Evolutionary conservation across 768 basidiomycete genomes (phyloP).

Genomic region (Panellus pusillus): DNA sequence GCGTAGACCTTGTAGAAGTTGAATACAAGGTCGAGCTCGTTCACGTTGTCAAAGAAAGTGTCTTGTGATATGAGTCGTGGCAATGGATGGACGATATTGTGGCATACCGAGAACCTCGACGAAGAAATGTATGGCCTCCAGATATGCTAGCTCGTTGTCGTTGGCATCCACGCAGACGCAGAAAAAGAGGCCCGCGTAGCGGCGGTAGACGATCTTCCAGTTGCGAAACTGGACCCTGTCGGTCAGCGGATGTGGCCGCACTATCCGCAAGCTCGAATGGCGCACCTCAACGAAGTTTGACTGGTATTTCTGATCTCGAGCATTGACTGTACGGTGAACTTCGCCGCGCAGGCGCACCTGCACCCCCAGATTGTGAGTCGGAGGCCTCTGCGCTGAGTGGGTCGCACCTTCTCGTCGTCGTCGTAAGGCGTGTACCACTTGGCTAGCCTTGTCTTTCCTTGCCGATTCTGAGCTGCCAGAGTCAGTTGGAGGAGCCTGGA

Average conservation of each 20-base stretch:
- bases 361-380: not conserved
- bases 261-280: constrained; percentile 10
- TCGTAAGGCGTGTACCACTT: constrained; percentile 99
- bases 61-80: constrained; percentile 37
- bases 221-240: constrained; percentile 75
- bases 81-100: constrained; percentile 28
- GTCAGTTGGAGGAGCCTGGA: not conserved
- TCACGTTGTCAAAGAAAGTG: constrained; percentile 98
- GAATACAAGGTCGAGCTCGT: constrained; percentile 96
- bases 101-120: constrained; percentile 91
- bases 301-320: constrained; percentile 97
- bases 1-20: constrained; percentile 99
- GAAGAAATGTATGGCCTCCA: constrained; percentile 97
- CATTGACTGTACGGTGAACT: constrained; percentile 92
- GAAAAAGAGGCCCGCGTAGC: constrained; percentile 98
- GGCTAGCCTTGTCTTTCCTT: constrained; percentile 96
- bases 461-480: constrained; percentile 69
- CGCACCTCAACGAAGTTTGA: constrained; percentile 97
- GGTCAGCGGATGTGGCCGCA: not conserved
- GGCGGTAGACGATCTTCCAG: constrained; percentile 95
- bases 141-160: constrained; percentile 96
- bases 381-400: not conserved
- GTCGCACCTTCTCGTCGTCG: constrained; percentile 92
- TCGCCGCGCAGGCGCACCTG: constrained; percentile 94
- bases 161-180: constrained; percentile 97